Evolutionary conservation across 2,329 filamentous ascomycete genomes (phyloP).

Genomic region (Trichophyton benhamiae): DNA sequence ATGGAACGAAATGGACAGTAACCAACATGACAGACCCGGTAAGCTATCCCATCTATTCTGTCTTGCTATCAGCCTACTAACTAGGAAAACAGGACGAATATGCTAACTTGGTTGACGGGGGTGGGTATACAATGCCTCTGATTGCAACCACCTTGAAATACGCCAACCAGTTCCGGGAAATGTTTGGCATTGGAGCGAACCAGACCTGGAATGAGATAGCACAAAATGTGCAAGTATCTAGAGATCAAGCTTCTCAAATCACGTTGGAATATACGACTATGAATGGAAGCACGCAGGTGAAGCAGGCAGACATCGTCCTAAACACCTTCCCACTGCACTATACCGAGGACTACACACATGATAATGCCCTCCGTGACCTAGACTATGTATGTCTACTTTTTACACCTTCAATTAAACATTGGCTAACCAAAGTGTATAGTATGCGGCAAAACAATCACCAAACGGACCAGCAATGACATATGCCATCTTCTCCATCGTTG

Average conservation of each 20-base stretch:
- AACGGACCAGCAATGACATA: conserved; percentile 64
- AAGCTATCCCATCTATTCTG: conserved; percentile 17
- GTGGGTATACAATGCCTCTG: conserved; percentile 56
- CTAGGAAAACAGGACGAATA: conserved; percentile 44
- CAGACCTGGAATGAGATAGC: conserved; percentile 47
- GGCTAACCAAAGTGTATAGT: conserved; percentile 25
- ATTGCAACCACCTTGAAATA: conserved; percentile 44
- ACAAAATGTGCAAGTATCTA: conserved; percentile 44
- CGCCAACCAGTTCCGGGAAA: conserved; percentile 45
- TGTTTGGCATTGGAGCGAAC: conserved; percentile 45
- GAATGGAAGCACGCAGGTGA: conserved; percentile 54
- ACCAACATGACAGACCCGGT: conserved; percentile 61
- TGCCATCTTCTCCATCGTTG: conserved; percentile 55
- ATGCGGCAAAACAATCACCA: conserved; percentile 54
- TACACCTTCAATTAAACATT: too few relatives aligned
- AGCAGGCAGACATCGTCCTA: conserved; percentile 59
- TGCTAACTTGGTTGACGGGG: conserved; percentile 54
- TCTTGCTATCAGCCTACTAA: neutral
- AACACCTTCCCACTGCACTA: conserved; percentile 54
- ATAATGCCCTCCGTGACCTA: conserved; percentile 43
- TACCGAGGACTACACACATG: conserved; percentile 40
- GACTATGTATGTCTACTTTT: conserved; percentile 41
- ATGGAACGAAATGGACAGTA: conserved; percentile 42
- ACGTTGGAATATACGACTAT: conserved; percentile 53
- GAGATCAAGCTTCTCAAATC: conserved; percentile 43